Conservation (phyloP, 768 basidiomycete species). For the Hypsizygus marmoreus region DNA sequence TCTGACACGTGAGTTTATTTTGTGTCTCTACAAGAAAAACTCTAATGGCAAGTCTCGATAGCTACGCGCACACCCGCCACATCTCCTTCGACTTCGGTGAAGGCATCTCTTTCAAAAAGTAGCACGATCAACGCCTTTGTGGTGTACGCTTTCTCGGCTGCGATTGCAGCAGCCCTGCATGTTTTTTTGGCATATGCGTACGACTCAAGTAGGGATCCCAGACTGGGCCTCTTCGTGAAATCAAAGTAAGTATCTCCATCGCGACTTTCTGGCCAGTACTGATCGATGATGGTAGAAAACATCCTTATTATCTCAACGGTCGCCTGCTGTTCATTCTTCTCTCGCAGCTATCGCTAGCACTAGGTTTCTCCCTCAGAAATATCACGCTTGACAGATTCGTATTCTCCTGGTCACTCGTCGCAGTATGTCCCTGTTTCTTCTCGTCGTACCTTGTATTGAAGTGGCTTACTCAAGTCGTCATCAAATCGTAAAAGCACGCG, state of each 20-base stretch:
- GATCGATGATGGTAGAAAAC: slow-evolving; percentile 49
- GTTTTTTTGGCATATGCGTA: slow-evolving; percentile 35
- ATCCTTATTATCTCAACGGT: slow-evolving; percentile 74
- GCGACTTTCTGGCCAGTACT: not conserved
- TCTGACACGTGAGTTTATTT: slow-evolving; percentile 52
- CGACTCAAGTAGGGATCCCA: slow-evolving; percentile 34
- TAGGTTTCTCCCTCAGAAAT: slow-evolving; percentile 54
- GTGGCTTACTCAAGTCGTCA: not conserved
- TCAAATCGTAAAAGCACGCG: slow-evolving; percentile 6
- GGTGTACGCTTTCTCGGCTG: slow-evolving; percentile 49
- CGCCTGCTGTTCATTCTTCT: slow-evolving; percentile 60
- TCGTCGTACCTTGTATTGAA: slow-evolving; percentile 17
- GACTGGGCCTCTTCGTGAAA: slow-evolving; percentile 60
- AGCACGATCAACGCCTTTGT: slow-evolving; percentile 46
- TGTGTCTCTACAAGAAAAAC: not conserved
- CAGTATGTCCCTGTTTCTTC: not conserved
- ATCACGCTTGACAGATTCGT: slow-evolving; percentile 65
- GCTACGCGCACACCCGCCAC: slow-evolving; percentile 49
- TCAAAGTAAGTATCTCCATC: slow-evolving; percentile 53
- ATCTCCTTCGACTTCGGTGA: slow-evolving; percentile 54
- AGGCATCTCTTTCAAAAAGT: slow-evolving; percentile 45
- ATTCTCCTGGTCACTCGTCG: slow-evolving; percentile 39
- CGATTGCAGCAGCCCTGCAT: slow-evolving; percentile 45
- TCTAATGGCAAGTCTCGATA: slow-evolving; percentile 18
- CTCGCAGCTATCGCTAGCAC: slow-evolving; percentile 51